phyloP scores from a whole-genome alignment of 495 filamentous ascomycete genomes.

The Xylaria intraflava region DNA sequence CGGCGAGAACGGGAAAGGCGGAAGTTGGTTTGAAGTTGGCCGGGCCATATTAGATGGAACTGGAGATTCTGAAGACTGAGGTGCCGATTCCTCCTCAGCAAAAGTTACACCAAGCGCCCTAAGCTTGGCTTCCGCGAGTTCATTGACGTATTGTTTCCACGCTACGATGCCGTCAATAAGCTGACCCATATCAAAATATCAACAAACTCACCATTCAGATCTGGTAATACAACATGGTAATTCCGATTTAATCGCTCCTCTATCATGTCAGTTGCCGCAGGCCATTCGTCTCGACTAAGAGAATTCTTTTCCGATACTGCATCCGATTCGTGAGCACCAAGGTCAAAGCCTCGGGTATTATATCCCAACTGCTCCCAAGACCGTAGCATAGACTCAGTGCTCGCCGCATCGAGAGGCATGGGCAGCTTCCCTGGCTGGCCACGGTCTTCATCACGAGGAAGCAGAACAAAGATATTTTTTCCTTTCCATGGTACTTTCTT shows the following conservation, averaged over 20 bases:
- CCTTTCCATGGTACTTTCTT: constrained; percentile 61
- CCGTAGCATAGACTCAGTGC: constrained; percentile 59
- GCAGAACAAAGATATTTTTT: constrained; percentile 63
- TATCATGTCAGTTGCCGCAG: constrained; percentile 53
- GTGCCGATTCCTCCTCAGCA: constrained; percentile 60
- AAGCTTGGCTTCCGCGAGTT: constrained; percentile 81
- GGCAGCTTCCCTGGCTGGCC: constrained; percentile 52
- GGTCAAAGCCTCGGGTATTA: constrained; percentile 63
- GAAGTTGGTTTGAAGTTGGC: constrained; percentile 56
- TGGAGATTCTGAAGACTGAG: constrained; percentile 47
- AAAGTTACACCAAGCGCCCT: constrained; percentile 79
- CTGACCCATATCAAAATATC: neutral
- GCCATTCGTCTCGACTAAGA: constrained; percentile 69
- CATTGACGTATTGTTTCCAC: constrained; percentile 78
- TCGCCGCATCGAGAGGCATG: constrained; percentile 52
- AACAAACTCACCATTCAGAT: constrained; percentile 46
- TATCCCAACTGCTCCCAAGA: constrained; percentile 73
- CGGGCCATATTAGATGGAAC: constrained; percentile 46
- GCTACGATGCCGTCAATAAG: constrained; percentile 40
- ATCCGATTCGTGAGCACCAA: constrained; percentile 31
- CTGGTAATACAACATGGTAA: constrained; percentile 67
- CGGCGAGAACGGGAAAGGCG: constrained; percentile 64
- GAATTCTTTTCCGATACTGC: constrained; percentile 28
- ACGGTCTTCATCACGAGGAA: constrained; percentile 64
- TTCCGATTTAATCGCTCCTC: constrained; percentile 46